Conservation (phyloP, 352 stramenopile species). For the Phytophthora sojae region DNA sequence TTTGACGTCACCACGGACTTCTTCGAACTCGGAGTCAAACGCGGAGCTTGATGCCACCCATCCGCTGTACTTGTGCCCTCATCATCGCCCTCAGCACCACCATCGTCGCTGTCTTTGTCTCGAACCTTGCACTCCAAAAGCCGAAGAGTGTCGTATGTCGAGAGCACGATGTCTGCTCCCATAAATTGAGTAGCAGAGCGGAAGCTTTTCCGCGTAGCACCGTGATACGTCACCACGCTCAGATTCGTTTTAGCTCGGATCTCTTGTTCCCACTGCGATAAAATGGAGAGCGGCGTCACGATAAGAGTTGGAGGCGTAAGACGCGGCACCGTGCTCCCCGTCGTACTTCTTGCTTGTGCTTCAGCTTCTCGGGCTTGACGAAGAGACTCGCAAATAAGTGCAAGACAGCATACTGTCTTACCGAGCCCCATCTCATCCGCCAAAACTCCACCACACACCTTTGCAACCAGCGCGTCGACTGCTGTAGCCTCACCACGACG, state of each 20-base stretch:
- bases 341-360: constrained; percentile 30
- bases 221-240: constrained; percentile 81
- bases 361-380: constrained; percentile 47
- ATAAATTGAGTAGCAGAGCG: constrained; percentile 78
- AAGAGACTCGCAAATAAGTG: constrained; percentile 76
- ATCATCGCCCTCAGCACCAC: constrained; percentile 20
- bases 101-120: constrained; percentile 34
- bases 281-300: constrained; percentile 83
- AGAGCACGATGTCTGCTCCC: constrained; percentile 80
- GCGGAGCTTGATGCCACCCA: constrained; percentile 42
- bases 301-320: constrained; percentile 76
- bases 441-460: constrained; percentile 79
- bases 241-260: constrained; percentile 83
- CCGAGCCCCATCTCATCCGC: constrained; percentile 91
- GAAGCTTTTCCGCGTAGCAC: constrained; percentile 65
- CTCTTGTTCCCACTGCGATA: constrained; percentile 88
- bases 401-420: constrained; percentile 92
- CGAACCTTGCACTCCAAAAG: constrained; percentile 75
- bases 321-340: constrained; percentile 40
- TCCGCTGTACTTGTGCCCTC: constrained; percentile 17
- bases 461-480: constrained; percentile 48
- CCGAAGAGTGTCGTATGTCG: constrained; percentile 83
- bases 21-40: constrained; percentile 34
- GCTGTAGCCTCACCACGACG: constrained; percentile 34
- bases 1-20: constrained; percentile 59